Evolutionary conservation across 169 alveolate genomes (phyloP), one percentile per base, ranked within the genome.

Genomic region (Neospora caninum): DNA sequence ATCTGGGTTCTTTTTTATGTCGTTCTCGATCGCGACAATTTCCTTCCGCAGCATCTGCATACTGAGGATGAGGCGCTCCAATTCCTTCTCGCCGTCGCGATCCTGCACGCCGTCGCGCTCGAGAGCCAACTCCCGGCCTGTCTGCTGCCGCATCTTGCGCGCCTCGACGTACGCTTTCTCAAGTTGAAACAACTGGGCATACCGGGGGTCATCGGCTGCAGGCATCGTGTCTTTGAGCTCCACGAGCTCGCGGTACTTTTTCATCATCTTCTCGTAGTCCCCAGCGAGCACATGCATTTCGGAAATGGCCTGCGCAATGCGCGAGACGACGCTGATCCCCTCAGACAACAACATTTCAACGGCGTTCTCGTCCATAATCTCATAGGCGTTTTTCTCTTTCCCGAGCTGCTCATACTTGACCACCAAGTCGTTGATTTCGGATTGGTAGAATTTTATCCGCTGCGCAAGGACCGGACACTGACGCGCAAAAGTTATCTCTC

Each of bases 391-490:
- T 70, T 78, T 49, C 70, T 49, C 42, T 39, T 58, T 54, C 29
- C 64, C 88, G 18, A 92, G 69, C 38, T 42, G 34, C 80, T 92
- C 88, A 70, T 92, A 88, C 18, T 54, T 80, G 0, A 1, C 16
- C 25, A 80, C 69, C 80, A 92, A 22, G 78, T 83, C 64, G 29
- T 41, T 53, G 38, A 92, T 45, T 34, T 92, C 94, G 54, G 38
- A 41, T n/a, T 43, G 87, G 88, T 58, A 80, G 27, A 80, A 39
- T 1, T 49, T 80, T 27, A 92, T 43, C n/a, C 94, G 91, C 92
- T 92, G 91, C 18, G 92, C 91, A 34, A 92, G 88, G 0, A 92
- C 39, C 0, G 94, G 94, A 0, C 87, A 49, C 10, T 88, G 83
- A 25, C 73, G 80, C 39, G 70, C 92, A 43, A 92, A 92, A 4